Evolutionary conservation across 225 moss, liverwort and hornwort species (phyloP).

Genomic region (Pseudisothecium myosuroides): DNA sequence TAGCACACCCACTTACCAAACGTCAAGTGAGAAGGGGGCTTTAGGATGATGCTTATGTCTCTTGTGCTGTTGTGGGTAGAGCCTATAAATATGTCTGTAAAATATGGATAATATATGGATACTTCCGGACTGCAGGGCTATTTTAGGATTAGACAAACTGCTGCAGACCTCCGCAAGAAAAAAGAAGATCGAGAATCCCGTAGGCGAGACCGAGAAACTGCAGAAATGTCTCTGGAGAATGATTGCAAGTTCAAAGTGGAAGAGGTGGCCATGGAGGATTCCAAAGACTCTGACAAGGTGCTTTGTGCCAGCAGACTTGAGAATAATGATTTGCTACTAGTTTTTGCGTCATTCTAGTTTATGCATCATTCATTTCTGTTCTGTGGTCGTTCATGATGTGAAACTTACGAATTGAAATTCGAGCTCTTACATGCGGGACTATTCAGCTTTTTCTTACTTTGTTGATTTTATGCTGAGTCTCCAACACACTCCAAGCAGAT

Average conservation of each 20-base stretch:
- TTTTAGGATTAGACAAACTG: slow-evolving; percentile 79
- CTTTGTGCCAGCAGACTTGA: not conserved
- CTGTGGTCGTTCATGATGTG: not conserved
- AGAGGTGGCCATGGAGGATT: slow-evolving; percentile 30
- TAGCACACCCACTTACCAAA: too few relatives aligned
- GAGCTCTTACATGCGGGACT: not conserved
- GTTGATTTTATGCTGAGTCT: not conserved
- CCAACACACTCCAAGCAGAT: not conserved
- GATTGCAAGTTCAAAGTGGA: slow-evolving; percentile 49
- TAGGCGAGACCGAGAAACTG: slow-evolving; percentile 55
- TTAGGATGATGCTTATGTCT: not conserved
- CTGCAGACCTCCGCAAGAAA: slow-evolving; percentile 79
- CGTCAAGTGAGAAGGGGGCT: not conserved
- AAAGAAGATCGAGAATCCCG: slow-evolving; percentile 78
- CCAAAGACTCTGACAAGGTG: slow-evolving; percentile 72
- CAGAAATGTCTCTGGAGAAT: slow-evolving; percentile 34
- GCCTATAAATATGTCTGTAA: not conserved
- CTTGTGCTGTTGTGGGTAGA: not conserved
- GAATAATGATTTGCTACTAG: not conserved
- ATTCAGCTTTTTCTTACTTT: not conserved
- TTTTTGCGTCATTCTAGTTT: not conserved
- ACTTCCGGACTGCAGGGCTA: slow-evolving; percentile 57
- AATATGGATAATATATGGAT: not conserved
- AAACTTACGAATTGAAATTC: not conserved
- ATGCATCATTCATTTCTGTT: not conserved